Base-by-base conservation (phyloP, 179 eudicot genomes). In the Heliamphora pulchella region DNA sequence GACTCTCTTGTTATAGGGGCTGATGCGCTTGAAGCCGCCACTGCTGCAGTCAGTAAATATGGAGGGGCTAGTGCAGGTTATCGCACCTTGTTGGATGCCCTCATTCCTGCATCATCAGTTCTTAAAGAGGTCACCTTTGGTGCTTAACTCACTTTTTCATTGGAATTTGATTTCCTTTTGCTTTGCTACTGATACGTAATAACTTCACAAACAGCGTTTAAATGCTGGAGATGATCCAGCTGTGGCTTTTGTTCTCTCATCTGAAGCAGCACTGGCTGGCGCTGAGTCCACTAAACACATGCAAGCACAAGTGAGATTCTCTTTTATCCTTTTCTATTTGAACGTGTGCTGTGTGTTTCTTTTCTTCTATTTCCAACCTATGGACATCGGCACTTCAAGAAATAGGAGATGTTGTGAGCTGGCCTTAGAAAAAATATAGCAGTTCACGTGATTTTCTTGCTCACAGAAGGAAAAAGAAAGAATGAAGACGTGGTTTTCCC, bases 81-180 rank as follows among this genome's bases (percentile, higher is more conserved):
- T 84, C 98, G 98, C 78, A 95, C 98, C 76, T 62, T 95, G 83
- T 85, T 95, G 80, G 98, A 95, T 86, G 98, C 98, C 78, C 96
- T 93, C 77, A 91, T 95, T 82, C 98, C 98, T 78, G 98, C 98
- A 18, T 84, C 88, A 31, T 79, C 86, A 77, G 88, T 86, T 82
- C 93, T 95, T 73, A 88, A 87, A 85, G 93, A 93, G 97, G 98
- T 93, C 77, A 80, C 22, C 20, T 14, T 67, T 69, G 62, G 65
- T 81, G n/a, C n/a, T 79, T 62, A 51, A 55, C 31, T 10, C 70
- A 46, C 39, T 55, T 69, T 77, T 63, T 8, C 14, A 4, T 67
- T 48, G 73, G 4, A 48, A 69, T 64, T 43, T 74, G 39, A 74
- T 75, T 59, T 84, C 5, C 3, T 54, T 74, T 51, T 71, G 13